Base-by-base conservation (phyloP, 2,329 filamentous ascomycete species). In the Spiromastix sp. region DNA sequence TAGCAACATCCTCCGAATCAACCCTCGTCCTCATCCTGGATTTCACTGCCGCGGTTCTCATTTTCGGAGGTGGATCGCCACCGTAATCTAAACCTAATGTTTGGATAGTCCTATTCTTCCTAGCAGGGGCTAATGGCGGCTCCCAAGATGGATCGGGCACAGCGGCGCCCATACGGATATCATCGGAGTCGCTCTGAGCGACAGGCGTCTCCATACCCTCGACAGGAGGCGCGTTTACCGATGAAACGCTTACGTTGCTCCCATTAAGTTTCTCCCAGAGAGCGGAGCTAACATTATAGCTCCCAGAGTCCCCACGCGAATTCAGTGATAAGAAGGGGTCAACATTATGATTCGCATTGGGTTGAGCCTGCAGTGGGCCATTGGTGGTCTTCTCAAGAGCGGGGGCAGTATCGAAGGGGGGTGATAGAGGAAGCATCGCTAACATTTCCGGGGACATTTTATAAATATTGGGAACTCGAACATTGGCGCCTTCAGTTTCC, bases 381-480 rank as follows among this genome's bases (percentile, higher is more conserved):
- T 51, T 54, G n/a, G 55, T 42, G 6, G 53, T 40, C 34, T 56
- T 61, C 12, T 65, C 61, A 11, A 52, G 43, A 10, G 44, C 40
- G 3, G 48, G 27, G 18, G 52, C 43, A 5, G 43, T 41, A 16
- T 61, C 56, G 15, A 53, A 54, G 4, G 52, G 48, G 11, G 51
- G 46, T n/a, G 54, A 42, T 3, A 55, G 46, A 22, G 58, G 55
- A 25, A 75, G 56, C 32, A 69, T 57, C 17, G 65, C 61, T 36
- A 72, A 59, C 59, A 82, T 70, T 43, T 82, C 78, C 15, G 71
- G 63, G 11, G 72, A 85, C 48, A 81, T 64, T 54, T 79, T 85
- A 64, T 94, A 98, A 42, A 95, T 82, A 50, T 93, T 94, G 17
- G 79, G 73, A 7, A 91, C 77, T 37, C 83, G 78, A 36, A 96